Conservation (phyloP, 1,284 basidiomycete species). For the Gymnopus androsaceus region DNA sequence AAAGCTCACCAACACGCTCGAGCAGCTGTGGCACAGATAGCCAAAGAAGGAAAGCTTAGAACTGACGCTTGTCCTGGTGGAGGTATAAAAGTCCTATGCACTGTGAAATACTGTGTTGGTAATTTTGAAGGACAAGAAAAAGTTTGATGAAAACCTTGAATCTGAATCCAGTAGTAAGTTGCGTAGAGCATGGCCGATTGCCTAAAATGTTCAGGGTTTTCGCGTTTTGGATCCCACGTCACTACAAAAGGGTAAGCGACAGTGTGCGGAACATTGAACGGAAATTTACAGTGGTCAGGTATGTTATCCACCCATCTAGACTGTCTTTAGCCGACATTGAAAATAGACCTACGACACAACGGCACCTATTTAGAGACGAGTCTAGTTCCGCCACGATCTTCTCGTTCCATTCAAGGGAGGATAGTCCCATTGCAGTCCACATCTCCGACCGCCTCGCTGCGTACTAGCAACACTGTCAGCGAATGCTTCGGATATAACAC, state of each 20-base stretch:
- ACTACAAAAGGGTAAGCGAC: conserved; percentile 33
- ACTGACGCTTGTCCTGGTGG: conserved; percentile 27
- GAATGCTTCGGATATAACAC: background rate
- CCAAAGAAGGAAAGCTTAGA: conserved; percentile 35
- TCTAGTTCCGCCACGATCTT: too few relatives aligned
- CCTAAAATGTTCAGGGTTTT: background rate
- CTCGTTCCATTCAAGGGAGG: conserved; percentile 23
- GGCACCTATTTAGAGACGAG: conserved; percentile 52
- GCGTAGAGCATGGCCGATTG: conserved; percentile 10
- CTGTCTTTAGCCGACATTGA: too few relatives aligned
- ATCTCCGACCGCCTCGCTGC: conserved; percentile 38
- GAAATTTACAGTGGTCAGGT: conserved; percentile 39
- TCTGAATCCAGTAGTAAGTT: conserved; percentile 39
- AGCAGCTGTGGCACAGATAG: conserved; percentile 33
- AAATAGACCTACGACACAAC: too few relatives aligned
- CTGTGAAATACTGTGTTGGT: too few relatives aligned
- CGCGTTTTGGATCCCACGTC: conserved; percentile 23
- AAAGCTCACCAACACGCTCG: conserved; percentile 52
- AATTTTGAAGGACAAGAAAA: too few relatives aligned
- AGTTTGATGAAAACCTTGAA: too few relatives aligned
- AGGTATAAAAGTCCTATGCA: conserved; percentile 59
- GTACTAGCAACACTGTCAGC: too few relatives aligned
- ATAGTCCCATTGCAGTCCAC: background rate
- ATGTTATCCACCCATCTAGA: conserved; percentile 52
- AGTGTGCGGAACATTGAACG: background rate